phyloP scores from a whole-genome alignment of 2,329 filamentous ascomycete genomes.

The Monilinia polystroma region DNA sequence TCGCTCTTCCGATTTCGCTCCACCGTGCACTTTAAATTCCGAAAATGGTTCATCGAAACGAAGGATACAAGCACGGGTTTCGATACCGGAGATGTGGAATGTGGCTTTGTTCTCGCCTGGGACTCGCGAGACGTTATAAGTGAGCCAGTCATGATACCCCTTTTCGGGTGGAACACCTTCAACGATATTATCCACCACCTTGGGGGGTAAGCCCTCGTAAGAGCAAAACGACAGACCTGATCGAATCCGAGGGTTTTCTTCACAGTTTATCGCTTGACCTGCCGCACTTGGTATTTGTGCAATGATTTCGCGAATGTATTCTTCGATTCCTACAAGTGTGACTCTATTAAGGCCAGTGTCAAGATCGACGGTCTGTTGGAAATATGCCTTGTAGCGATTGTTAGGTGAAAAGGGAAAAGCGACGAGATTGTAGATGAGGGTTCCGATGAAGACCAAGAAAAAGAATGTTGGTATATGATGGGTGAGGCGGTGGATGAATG shows the following conservation, averaged over 20 bases:
- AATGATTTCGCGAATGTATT: conserved; percentile 67
- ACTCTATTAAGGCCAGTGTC: conserved; percentile 69
- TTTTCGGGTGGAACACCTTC: conserved; percentile 45
- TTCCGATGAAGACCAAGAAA: conserved; percentile 68
- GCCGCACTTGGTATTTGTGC: conserved; percentile 67
- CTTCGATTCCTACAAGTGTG: conserved; percentile 64
- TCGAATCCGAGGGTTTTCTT: conserved; percentile 43
- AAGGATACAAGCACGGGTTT: conserved; percentile 78
- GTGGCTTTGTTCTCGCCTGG: conserved; percentile 51
- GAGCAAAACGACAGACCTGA: conserved; percentile 63
- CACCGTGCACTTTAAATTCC: conserved; percentile 62
- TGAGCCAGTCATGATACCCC: conserved; percentile 59
- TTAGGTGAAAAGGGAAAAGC: conserved; percentile 85
- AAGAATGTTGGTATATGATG: conserved; percentile 79
- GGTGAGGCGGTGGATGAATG: conserved; percentile 83
- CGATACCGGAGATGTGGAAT: conserved; percentile 66
- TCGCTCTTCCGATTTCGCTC: conserved; percentile 57
- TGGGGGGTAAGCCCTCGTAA: conserved; percentile 68
- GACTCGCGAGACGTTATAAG: conserved; percentile 57
- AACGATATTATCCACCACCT: conserved; percentile 53
- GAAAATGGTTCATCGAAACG: conserved; percentile 67
- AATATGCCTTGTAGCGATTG: conserved; percentile 82
- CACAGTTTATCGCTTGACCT: conserved; percentile 59
- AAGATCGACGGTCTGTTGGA: conserved; percentile 77
- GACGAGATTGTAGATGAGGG: conserved; percentile 79